phyloP scores from a whole-genome alignment of 306 rosid species.

The Fragaria vesca region DNA sequence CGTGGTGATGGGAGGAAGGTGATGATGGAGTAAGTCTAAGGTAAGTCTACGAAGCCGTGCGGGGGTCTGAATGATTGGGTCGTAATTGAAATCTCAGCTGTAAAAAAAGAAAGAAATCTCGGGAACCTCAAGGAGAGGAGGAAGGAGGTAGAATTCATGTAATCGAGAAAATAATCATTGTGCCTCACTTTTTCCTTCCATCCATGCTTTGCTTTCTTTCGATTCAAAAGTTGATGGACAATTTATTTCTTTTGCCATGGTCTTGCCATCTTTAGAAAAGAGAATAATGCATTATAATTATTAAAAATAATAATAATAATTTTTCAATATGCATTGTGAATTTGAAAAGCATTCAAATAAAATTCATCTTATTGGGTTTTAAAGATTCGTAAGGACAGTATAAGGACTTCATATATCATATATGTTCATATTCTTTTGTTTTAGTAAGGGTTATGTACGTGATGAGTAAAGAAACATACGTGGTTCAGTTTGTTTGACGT shows the following conservation, averaged over 20 bases:
- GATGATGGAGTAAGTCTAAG: slow-evolving; percentile 13
- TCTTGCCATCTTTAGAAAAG: background rate
- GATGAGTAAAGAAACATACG: too few species aligned
- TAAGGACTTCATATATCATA: background rate
- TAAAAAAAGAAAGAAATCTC: slow-evolving; percentile 22
- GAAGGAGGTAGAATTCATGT: slow-evolving; percentile 24
- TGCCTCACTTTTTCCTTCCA: slow-evolving; percentile 15
- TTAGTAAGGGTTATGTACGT: too few species aligned
- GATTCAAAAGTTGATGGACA: slow-evolving; percentile 7
- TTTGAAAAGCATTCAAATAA: background rate
- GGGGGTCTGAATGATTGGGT: slow-evolving; percentile 34
- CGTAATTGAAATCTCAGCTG: slow-evolving; percentile 43
- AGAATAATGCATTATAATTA: background rate
- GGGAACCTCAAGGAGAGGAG: slow-evolving; percentile 14
- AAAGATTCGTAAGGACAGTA: background rate
- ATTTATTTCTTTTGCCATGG: background rate
- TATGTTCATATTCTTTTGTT: background rate
- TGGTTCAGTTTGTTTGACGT: too few species aligned
- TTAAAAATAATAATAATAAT: background rate
- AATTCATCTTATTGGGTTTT: background rate
- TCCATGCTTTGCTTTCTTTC: slow-evolving; percentile 1
- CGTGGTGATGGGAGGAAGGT: slow-evolving; percentile 42
- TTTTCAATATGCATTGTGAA: background rate
- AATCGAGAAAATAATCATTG: slow-evolving; percentile 33
- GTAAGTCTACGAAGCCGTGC: slow-evolving; percentile 32